phyloP scores from a whole-genome alignment of 1,284 basidiomycete species.

The Microbotryum lychnidis-dioicae region DNA sequence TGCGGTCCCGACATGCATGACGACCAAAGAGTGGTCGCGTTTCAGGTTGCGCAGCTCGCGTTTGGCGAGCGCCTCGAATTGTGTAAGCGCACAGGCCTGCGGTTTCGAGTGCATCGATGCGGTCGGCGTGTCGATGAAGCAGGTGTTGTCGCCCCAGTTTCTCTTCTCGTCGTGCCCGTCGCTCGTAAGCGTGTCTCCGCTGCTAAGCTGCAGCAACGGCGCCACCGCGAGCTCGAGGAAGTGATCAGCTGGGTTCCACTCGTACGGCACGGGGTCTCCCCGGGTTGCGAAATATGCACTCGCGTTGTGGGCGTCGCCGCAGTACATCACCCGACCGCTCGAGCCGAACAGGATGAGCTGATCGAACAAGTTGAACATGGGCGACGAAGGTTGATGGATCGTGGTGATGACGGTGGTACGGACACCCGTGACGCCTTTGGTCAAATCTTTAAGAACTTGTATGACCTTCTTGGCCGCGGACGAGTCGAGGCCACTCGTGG shows the following conservation, averaged over 20 bases:
- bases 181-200: too few relatives aligned
- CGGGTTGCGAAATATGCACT: slow-evolving; percentile 56
- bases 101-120: too few relatives aligned
- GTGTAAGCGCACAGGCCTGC: slow-evolving; percentile 57
- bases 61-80: slow-evolving; percentile 65
- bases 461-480: slow-evolving; percentile 75
- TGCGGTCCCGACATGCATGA: slow-evolving; percentile 60
- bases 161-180: too few relatives aligned
- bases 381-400: slow-evolving; percentile 49
- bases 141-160: too few relatives aligned
- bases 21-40: slow-evolving; percentile 68
- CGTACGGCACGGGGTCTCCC: slow-evolving; percentile 51
- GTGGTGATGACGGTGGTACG: slow-evolving; percentile 59
- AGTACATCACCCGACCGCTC: slow-evolving; percentile 64
- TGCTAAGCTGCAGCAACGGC: too few relatives aligned
- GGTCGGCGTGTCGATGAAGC: too few relatives aligned
- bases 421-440: slow-evolving; percentile 44
- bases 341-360: slow-evolving; percentile 66
- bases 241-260: slow-evolving; percentile 76
- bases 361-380: slow-evolving; percentile 75
- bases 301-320: slow-evolving; percentile 59
- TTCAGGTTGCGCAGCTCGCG: slow-evolving; percentile 74
- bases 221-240: slow-evolving; percentile 63
- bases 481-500: slow-evolving; percentile 68
- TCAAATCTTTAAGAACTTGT: slow-evolving; percentile 62